Base-by-base conservation (phyloP, 371 early-diverging fungal genomes). In the Gilbertella persicaria region DNA sequence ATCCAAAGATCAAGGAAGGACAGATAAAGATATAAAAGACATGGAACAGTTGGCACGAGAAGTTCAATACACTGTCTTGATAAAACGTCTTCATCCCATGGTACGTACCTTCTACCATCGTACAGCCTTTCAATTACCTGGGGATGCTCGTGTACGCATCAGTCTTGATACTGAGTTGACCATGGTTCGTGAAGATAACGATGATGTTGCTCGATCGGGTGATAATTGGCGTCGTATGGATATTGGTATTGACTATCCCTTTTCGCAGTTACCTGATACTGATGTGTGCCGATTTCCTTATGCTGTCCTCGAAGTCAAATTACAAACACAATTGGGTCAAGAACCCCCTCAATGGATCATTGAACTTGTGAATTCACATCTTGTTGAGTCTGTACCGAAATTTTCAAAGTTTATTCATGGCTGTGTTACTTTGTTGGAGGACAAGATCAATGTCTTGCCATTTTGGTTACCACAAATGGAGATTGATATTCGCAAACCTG, bases 341-440 rank as follows among this genome's bases (percentile, higher is more conserved):
- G 90, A 90, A 54, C 93, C 95, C 2, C 97, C 98, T 4, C 82
- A 89, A 54, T 99, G 99, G 99, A 96, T 99, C 19, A 75, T 84
- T 9, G 93, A 96, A 30, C 80, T 99, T 41, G 86, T 96, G 60
- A 86, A 92, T 44, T 87, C 90, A 33, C 89, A 94, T 62, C 75
- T 98, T 57, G 98, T 99, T 30, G 96, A 96, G 68, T 95, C 95
- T 14, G 97, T 99, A 4, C 98, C 98, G 39, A 99, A 97, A 70
- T 99, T 99, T 79, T 93, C 94, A 42, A 99, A 99, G 73, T 99
- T 96, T 75, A 89, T 98, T 58, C 99, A 99, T 73, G 99, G 99
- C 45, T 87, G 90, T 26, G 90, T 98, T n/a, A 92, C 95, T 2
- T 77, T 99, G 33, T 78, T 97, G 35, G 94, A 94, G 60, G 84